These are phyloP conservation scores for Tolypocladium album DNA, from an alignment of 2,329 filamentous ascomycete genomes.

Conservation along the genomic window DNA sequence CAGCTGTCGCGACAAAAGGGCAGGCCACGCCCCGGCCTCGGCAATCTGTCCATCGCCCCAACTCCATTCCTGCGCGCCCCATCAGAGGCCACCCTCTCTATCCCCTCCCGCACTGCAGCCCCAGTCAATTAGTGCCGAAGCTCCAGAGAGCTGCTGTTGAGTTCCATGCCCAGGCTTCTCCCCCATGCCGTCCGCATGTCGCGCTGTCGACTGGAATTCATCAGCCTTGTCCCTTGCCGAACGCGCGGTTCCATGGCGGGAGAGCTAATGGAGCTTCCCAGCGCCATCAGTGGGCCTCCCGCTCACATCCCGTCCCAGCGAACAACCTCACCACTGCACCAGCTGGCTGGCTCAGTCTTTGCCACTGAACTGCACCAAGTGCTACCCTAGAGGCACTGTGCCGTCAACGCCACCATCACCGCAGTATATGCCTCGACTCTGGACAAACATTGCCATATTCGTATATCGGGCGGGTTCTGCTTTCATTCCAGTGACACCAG, in stretches of 20 bases:
- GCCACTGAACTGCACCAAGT: not conserved
- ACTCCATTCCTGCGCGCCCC: not conserved
- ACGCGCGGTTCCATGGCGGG: not conserved
- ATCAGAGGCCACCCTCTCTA: not conserved
- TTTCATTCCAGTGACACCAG: not conserved
- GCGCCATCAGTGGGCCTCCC: not conserved
- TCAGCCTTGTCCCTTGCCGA: not conserved
- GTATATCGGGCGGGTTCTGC: too few species aligned
- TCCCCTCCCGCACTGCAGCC: not conserved
- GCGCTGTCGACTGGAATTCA: not conserved
- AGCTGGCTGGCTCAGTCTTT: not conserved
- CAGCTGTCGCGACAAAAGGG: not conserved
- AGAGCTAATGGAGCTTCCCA: not conserved
- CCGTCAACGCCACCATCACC: not conserved
- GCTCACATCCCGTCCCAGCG: not conserved
- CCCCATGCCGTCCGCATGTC: not conserved
- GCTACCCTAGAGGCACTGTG: not conserved
- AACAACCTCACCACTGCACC: not conserved
- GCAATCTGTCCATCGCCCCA: not conserved
- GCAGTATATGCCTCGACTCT: not conserved
- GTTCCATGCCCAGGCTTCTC: not conserved
- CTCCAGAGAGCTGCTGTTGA: not conserved
- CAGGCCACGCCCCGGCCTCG: not conserved
- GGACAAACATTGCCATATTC: not conserved
- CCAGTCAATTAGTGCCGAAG: not conserved